phyloP scores from a whole-genome alignment of 345 rosid species.

The Gossypium australe region DNA sequence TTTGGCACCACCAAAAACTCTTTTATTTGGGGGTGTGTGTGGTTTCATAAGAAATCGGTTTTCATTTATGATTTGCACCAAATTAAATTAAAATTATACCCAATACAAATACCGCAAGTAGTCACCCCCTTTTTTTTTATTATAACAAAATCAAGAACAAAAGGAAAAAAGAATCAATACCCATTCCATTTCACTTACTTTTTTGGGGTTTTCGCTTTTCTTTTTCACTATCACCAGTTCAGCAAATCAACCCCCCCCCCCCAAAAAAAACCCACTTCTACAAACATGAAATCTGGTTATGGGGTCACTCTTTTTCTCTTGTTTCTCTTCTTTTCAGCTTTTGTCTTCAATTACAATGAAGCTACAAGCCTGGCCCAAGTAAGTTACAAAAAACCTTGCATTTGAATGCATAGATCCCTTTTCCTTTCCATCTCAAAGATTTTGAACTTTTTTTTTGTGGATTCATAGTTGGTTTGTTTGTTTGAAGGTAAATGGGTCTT shows the following conservation, averaged over 20 bases:
- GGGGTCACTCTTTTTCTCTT: conserved; percentile 19
- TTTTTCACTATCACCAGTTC: not conserved
- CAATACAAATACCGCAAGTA: not conserved
- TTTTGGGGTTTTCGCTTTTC: not conserved
- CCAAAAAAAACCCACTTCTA: not conserved
- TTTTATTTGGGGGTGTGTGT: no score
- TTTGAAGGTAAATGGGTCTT: conserved; percentile 49
- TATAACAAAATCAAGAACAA: not conserved
- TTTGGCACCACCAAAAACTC: not conserved
- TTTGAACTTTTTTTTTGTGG: conserved; percentile 8
- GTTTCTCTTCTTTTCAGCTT: conserved; percentile 26
- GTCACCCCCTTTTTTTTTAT: not conserved
- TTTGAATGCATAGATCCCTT: conserved; percentile 21
- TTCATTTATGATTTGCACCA: not conserved
- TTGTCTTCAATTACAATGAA: conserved; percentile 21
- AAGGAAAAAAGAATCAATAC: not conserved
- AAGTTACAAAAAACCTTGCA: conserved; percentile 19
- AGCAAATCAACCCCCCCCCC: not conserved
- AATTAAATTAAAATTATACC: not conserved
- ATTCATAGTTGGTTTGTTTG: conserved; percentile 12
- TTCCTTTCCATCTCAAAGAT: not conserved
- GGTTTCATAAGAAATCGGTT: no score
- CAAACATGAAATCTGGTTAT: conserved; percentile 13
- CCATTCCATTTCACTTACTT: not conserved
- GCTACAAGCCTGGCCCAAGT: conserved; percentile 29